Base-by-base conservation (phyloP, 345 rosid species). In the Bruguiera parviflora region DNA sequence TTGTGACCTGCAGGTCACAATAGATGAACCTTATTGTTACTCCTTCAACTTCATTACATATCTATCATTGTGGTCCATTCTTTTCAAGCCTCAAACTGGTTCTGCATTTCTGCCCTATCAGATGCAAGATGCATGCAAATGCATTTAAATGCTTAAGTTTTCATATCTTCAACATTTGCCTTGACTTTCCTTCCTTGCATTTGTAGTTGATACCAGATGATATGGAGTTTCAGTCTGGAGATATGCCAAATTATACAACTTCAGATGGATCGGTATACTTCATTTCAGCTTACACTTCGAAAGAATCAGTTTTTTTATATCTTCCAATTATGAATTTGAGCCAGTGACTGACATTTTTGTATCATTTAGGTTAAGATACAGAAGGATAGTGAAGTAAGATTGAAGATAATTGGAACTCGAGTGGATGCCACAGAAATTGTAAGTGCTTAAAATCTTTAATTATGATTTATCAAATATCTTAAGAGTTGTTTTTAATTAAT, bases 191-290 rank as follows among this genome's bases (percentile, higher is more conserved):
- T 25, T 1, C 51, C 6, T 32, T 60, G 16, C 69, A 55, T 76
- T 52, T 56, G 59, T 75, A 94, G 98, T 76, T 91, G 84, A 94
- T 89, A 69, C 97, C 97, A 1, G 97, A 94, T 73, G 98, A 91
- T 79, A 91, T 89, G 97, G 97, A 94, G 80, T 91, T 91, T 75
- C 97, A 94, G 49, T 79, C 93, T 24, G 96, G 98, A 75, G 98
- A 91, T 65, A 79, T 87, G 85, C 98, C 98, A 65, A 94, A 88
- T 62, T 94, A 89, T 71, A 88, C 97, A 1, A 88, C 97, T 67
- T 89, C 91, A 29, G 96, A 91, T 84, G 95, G 96, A 81, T 91
- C 96, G 2, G 97, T 89, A 55, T 47, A 87, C 61, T 69, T 66
- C 24, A 35, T 73, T 51, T 68, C 43, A 13, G 18, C 37, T 19